Percentiles rank a stretch among this genome's conserved stretches.
These are phyloP conservation scores for Claviceps quebecensis DNA, from an alignment of 2,329 filamentous ascomycete species.

Conservation along the genomic window DNA sequence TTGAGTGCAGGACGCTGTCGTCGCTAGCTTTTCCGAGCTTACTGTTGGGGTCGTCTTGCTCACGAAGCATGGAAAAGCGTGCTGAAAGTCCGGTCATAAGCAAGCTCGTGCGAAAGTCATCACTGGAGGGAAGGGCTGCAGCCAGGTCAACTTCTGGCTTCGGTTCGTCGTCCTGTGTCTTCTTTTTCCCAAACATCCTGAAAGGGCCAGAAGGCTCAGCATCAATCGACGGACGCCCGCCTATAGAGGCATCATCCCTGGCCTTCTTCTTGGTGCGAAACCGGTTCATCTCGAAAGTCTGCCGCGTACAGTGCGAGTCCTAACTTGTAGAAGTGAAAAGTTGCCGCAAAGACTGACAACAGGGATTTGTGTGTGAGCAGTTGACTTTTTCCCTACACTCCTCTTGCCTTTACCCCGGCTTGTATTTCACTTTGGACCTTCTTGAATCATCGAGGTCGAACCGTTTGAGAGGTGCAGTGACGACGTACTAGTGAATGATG, in stretches of 20 bases:
- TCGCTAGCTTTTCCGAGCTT: constrained; percentile 89
- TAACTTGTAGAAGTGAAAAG: not conserved
- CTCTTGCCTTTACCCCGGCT: not conserved
- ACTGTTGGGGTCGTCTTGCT: constrained; percentile 83
- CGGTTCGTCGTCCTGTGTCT: constrained; percentile 38
- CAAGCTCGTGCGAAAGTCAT: constrained; percentile 90
- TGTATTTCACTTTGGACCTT: not conserved
- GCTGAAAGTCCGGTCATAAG: constrained; percentile 91
- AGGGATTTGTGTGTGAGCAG: not conserved
- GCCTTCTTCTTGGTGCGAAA: constrained; percentile 61
- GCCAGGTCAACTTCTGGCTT: constrained; percentile 60
- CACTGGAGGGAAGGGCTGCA: constrained; percentile 60
- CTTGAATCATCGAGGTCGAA: not conserved
- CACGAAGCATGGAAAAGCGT: constrained; percentile 89
- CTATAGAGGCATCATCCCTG: constrained; percentile 38
- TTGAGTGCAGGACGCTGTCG: constrained; percentile 78
- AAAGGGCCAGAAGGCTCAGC: constrained; percentile 39
- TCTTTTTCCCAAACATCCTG: constrained; percentile 42
- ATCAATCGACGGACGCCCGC: constrained; percentile 38
- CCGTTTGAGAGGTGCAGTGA: not conserved
- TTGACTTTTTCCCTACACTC: not conserved
- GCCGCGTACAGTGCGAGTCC: not conserved
- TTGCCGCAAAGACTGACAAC: not conserved
- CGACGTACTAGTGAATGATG: not conserved
- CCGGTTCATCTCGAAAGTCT: constrained; percentile 46